Conservation (phyloP, 2,329 filamentous ascomycete species). For the Neophaeococcomyces aloes region DNA sequence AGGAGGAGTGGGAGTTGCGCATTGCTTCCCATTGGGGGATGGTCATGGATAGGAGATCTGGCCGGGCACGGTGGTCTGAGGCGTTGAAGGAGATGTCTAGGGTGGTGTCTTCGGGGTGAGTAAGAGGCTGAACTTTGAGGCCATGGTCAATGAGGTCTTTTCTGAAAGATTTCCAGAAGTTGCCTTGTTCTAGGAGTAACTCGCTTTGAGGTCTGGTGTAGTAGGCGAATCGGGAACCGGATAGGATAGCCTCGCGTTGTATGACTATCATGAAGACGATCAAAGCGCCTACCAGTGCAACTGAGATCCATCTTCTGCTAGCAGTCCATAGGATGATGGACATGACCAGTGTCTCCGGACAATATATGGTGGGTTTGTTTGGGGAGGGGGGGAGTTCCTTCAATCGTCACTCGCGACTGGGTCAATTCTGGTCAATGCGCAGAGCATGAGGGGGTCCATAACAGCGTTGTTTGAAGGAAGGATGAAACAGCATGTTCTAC, state of each 20-base stretch:
- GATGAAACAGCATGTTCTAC: too few relatives aligned
- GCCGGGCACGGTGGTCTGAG: constrained; percentile 22
- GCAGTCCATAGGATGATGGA: neutral
- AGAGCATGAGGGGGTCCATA: too few relatives aligned
- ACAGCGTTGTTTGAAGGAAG: too few relatives aligned
- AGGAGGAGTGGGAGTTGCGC: constrained; percentile 27
- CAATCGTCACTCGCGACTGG: too few relatives aligned
- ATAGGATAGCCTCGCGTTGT: neutral
- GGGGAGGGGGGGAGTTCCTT: too few relatives aligned
- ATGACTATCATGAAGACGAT: constrained; percentile 1
- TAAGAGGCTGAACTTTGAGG: constrained; percentile 24
- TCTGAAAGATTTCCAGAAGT: constrained; percentile 29
- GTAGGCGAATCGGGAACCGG: neutral
- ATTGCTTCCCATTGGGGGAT: constrained; percentile 25
- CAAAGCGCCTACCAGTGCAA: neutral
- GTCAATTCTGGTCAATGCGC: too few relatives aligned
- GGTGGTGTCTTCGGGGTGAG: constrained; percentile 22
- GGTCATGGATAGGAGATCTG: constrained; percentile 26
- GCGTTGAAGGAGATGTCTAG: constrained; percentile 23
- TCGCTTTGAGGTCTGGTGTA: constrained; percentile 4
- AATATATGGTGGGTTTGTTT: neutral
- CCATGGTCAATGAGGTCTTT: constrained; percentile 25
- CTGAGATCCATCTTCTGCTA: neutral
- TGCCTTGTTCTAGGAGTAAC: constrained; percentile 2
- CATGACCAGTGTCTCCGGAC: neutral